Evolutionary conservation across 176 grass and related monocot species (phyloP).

Genomic region (Cymbopogon citratus): DNA sequence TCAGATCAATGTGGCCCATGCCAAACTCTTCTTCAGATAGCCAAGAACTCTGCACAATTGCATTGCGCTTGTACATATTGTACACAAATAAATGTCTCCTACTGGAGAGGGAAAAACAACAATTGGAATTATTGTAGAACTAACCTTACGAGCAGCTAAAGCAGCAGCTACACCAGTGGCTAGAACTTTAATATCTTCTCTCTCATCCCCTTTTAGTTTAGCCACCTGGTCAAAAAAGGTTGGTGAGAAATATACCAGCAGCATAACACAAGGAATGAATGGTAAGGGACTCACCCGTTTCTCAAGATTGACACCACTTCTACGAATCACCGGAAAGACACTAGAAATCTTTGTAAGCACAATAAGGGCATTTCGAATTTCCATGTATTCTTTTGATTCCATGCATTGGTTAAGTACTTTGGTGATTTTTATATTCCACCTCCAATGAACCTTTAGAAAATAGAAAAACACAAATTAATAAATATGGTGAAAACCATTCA

Average conservation of each 20-base stretch:
- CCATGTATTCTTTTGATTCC: conserved; percentile 99
- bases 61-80: background rate
- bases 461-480: conserved; percentile 27
- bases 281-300: conserved; percentile 53
- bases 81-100: conserved; percentile 10
- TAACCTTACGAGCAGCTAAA: conserved; percentile 90
- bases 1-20: conserved; percentile 84
- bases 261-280: conserved; percentile 3
- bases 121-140: conserved; percentile 12
- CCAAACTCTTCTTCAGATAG: conserved; percentile 97
- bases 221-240: conserved; percentile 49
- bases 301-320: conserved; percentile 90
- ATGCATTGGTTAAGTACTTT: conserved; percentile 83
- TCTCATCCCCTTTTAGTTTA: conserved; percentile 89
- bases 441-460: conserved; percentile 76
- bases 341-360: conserved; percentile 90
- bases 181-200: conserved; percentile 97
- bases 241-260: conserved; percentile 17
- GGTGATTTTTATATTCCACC: conserved; percentile 92
- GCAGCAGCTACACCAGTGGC: conserved; percentile 93
- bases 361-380: conserved; percentile 93
- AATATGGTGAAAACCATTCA: background rate
- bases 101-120: background rate
- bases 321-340: conserved; percentile 81
- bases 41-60: conserved; percentile 79